Evolutionary conservation across 352 stramenopile genomes (phyloP), one percentile per base, ranked within the genome.

Genomic region (Phytophthora sp.): DNA sequence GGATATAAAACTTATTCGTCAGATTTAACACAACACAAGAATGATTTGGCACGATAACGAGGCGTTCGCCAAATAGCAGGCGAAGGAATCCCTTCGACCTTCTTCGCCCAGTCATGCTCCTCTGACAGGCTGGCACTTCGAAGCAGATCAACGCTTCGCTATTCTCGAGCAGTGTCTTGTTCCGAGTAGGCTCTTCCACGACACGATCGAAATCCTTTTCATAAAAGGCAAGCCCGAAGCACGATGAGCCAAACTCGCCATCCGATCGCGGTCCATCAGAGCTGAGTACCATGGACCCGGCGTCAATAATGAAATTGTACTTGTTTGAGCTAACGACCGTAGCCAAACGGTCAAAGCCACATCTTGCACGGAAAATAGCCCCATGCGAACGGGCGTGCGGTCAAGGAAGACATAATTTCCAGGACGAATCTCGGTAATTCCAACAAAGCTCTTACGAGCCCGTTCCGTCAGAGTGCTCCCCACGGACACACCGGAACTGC

Each of bases 391-490:
- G 6, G 84, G 84, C 16, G 84, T 93, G 52, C 84, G 84, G 53
- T 93, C 84, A 12, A 89, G 60, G 51, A 93, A 93, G 9, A 91
- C 76, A 41, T 90, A 91, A 68, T 91, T 93, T 26, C 82, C 84
- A 12, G 82, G 80, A 7, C 82, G 84, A 50, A 91, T 86, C 73
- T 91, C 84, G 0, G 82, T 93, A 63, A 93, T 89, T 15, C 82
- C 84, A 2, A 67, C 70, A 31, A 90, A 93, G 47, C 73, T 80
- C 56, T 79, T 78, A 23, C 84, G 80, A 39, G 74, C 74, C 2
- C 79, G 64, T 45, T 93, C 84, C 1, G 84, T 91, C 35, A 90
- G 60, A 18, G 84, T 91, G 46, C 84, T 93, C 0, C 82, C 80
- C 9, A 88, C 77, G 15, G 80, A 90, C 15, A 93, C 82, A 86